Base-by-base conservation (phyloP, 208 protist genomes). In the Phytomonas sp. region DNA sequence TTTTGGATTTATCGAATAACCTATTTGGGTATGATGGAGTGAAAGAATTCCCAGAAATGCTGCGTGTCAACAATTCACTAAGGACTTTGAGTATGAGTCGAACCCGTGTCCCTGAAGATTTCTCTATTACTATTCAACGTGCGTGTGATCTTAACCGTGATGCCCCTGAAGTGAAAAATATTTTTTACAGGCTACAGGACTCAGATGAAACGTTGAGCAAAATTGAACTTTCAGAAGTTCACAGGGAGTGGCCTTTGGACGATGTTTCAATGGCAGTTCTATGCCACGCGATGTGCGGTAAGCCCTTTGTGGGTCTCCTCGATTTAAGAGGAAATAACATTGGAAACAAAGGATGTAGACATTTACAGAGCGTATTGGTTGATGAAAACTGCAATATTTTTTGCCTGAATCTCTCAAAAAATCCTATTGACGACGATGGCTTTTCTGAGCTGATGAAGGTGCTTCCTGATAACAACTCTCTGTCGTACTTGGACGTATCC, bases 81-180 rank as follows among this genome's bases (percentile, higher is more conserved):
- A 65, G 67, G 14, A 56, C 64, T 14, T 63, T 95, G 52, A 69
- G 69, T n/a, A 63, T 93, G 32, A 64, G 81, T 30, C 70, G 79
- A 63, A 94, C 87, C 37, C 79, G 84, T 31, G 81, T 94, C 30
- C 63, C 75, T 6, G 30, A 67, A 12, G 70, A 78, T 23, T 69
- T 81, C 63, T 68, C 71, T 3, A 67, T 67, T 23, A 72, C 74
- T 49, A 86, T 96, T 36, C 72, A 76, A 49, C 64, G 73, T 40
- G 86, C 86, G 36, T 90, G 84, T 60, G 74, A 82, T 49, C 65
- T 96, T 0, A 96, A 96, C 64, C 82, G 82, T 23, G 86, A 94
- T 45, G 74, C 87, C 33, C 70, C 61, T 29, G 63, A 75, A 26
- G 64, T 93, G 26, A 96, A 96, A 71, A 72, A 59, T 33, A 69